These are phyloP conservation scores for Candida dubliniensis DNA, from an alignment of 1,139 yeast genomes.

Conservation along the genomic window DNA sequence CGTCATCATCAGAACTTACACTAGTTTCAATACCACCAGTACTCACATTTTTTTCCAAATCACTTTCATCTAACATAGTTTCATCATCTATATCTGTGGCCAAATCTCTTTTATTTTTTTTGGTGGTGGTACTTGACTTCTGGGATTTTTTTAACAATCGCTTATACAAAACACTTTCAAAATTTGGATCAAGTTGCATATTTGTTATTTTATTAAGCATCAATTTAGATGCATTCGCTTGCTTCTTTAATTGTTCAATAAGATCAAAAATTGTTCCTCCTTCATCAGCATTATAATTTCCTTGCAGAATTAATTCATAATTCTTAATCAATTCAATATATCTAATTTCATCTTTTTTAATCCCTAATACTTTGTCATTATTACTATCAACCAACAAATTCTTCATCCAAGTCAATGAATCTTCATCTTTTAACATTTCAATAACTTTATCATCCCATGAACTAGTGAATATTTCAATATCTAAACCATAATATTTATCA, in stretches of 20 bases:
- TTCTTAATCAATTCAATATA: slow-evolving; percentile 11
- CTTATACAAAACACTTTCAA: slow-evolving; percentile 21
- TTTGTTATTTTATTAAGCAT: slow-evolving; percentile 4
- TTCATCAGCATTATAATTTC: slow-evolving; percentile 6
- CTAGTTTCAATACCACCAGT: slow-evolving; percentile 1
- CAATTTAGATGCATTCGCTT: not conserved
- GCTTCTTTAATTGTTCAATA: slow-evolving; percentile 5
- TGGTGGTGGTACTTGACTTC: not conserved
- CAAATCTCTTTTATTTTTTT: slow-evolving; percentile 1
- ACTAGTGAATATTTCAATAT: slow-evolving; percentile 62
- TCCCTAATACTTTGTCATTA: slow-evolving; percentile 3
- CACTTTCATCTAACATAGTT: slow-evolving; percentile 20
- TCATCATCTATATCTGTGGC: slow-evolving; percentile 12
- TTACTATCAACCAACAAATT: slow-evolving; percentile 15
- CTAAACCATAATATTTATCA: slow-evolving; percentile 67
- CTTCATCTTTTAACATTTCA: slow-evolving; percentile 43
- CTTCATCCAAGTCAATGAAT: slow-evolving; percentile 41
- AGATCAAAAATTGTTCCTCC: slow-evolving; percentile 5
- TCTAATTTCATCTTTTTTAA: slow-evolving; percentile 8
- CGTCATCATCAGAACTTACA: slow-evolving; percentile 9
- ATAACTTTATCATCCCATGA: slow-evolving; percentile 51
- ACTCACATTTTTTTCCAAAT: slow-evolving; percentile 15
- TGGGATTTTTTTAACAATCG: slow-evolving; percentile 15
- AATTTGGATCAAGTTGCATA: slow-evolving; percentile 18
- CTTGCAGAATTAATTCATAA: slow-evolving; percentile 9